Evolutionary conservation across 345 rosid species (phyloP), one percentile per base, ranked within the genome.

Genomic region (Alliaria petiolata): DNA sequence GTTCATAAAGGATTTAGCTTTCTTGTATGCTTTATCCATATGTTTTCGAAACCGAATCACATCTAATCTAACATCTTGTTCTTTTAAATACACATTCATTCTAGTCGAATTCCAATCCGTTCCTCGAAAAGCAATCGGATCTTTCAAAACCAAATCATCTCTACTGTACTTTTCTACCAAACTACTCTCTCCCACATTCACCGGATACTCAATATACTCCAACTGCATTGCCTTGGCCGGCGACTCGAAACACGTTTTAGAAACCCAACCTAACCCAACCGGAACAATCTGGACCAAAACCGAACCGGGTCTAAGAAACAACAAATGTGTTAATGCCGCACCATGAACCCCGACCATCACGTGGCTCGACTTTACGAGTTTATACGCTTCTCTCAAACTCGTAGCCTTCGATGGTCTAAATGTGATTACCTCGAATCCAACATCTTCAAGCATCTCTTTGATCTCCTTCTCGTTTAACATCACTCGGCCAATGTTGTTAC

Each of bases 331-430:
- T 4, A 85, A 81, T 1, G 84, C 92, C 2, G 89, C 89, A 6
- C 92, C 89, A 8, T 87, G 92, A 31, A 89, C 85, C 33, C 90
- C 89, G 0, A 87, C 46, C 82, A 85, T 80, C 4, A 60, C 84
- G 7, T 85, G 87, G 46, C 87, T 83, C 1, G 88, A 81, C 59
- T 83, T 84, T 15, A 86, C 31, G 2, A 81, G 52, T 2, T 54
- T 70, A 72, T 81, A 85, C 0, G 84, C 79, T 51, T 81, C 42
- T 0, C 28, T 66, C 57, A 89, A 54, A 0, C 69, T 60, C 1
- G 81, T 80, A 0, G 1, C 67, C 3, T 45, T 6, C 0, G 39
- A 74, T 7, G 89, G 86, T 51, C 73, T 47, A 5, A 84, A 84
- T 31, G 35, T 11, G 4, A 63, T 49, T 3, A 84, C 92, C 7